Evolutionary conservation across 108 stramenopile genomes (phyloP).

Genomic region (Conticribra guillardii): DNA sequence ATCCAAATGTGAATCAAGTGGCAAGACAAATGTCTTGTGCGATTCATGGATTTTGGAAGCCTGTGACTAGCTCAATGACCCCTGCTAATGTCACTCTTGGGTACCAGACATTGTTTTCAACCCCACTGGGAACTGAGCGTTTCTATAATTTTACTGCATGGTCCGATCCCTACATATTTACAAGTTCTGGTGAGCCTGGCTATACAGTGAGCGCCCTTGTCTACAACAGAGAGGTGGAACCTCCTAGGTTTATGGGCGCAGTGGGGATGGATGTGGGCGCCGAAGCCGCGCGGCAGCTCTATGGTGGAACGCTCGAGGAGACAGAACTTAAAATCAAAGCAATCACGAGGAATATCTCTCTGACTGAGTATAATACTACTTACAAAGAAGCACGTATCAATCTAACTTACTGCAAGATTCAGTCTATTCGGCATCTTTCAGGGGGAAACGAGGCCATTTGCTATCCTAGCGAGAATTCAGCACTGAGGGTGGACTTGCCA

Average conservation of each 20-base stretch:
- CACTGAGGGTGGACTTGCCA: not conserved
- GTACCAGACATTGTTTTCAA: slow-evolving; percentile 26
- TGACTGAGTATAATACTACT: slow-evolving; percentile 11
- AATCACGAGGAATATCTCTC: slow-evolving; percentile 27
- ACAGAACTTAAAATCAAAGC: slow-evolving; percentile 25
- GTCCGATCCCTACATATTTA: slow-evolving; percentile 63
- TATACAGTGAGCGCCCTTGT: slow-evolving; percentile 67
- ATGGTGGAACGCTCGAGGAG: slow-evolving; percentile 23
- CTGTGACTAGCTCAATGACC: slow-evolving; percentile 8
- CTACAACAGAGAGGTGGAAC: slow-evolving; percentile 50
- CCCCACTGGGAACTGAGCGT: slow-evolving; percentile 30
- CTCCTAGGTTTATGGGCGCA: slow-evolving; percentile 58
- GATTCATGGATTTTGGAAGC: slow-evolving; percentile 47
- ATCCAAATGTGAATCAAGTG: slow-evolving; percentile 18
- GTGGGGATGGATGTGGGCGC: slow-evolving; percentile 54
- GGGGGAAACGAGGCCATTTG: slow-evolving; percentile 29
- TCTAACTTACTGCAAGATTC: slow-evolving; percentile 34
- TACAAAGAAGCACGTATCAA: slow-evolving; percentile 38
- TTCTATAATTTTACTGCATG: slow-evolving; percentile 57
- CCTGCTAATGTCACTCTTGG: slow-evolving; percentile 25
- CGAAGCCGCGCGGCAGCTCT: slow-evolving; percentile 28
- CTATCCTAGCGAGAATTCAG: not conserved
- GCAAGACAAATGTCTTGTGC: slow-evolving; percentile 39
- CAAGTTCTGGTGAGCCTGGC: slow-evolving; percentile 42
- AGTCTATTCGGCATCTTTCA: slow-evolving; percentile 35